Evolutionary conservation across 2,329 filamentous ascomycete genomes (phyloP).

Genomic region (Curvularia lunata): DNA sequence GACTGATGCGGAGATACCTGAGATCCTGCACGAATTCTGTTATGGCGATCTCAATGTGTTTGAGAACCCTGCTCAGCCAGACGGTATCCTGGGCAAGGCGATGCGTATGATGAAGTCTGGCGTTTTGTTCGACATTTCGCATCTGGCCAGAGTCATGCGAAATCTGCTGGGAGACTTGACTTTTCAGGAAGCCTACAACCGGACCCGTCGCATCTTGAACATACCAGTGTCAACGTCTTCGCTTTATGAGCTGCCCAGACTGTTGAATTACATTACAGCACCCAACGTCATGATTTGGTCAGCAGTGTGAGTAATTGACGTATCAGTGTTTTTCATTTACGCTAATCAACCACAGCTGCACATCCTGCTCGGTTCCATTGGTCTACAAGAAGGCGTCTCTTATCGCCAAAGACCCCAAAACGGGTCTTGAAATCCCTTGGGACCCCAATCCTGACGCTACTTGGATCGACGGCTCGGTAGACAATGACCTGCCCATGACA

Average conservation of each 20-base stretch:
- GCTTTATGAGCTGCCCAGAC: slow-evolving; percentile 81
- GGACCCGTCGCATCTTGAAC: slow-evolving; percentile 89
- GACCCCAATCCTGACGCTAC: slow-evolving; percentile 77
- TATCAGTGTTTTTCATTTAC: neutral
- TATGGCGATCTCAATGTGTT: slow-evolving; percentile 84
- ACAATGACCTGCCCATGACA: slow-evolving; percentile 92
- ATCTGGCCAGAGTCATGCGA: slow-evolving; percentile 82
- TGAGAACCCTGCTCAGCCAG: slow-evolving; percentile 64
- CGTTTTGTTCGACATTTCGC: slow-evolving; percentile 81
- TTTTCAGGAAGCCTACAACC: slow-evolving; percentile 94
- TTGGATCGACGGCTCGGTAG: slow-evolving; percentile 94
- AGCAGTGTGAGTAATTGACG: slow-evolving; percentile 66
- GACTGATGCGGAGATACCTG: slow-evolving; percentile 78
- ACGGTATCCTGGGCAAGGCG: slow-evolving; percentile 71
- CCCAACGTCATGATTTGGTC: slow-evolving; percentile 97
- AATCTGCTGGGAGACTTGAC: slow-evolving; percentile 84
- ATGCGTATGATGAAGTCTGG: slow-evolving; percentile 80
- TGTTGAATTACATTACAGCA: slow-evolving; percentile 91
- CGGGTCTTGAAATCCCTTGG: slow-evolving; percentile 80
- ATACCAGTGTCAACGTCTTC: slow-evolving; percentile 91
- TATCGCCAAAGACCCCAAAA: slow-evolving; percentile 82
- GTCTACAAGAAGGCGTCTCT: slow-evolving; percentile 81
- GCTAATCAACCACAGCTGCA: slow-evolving; percentile 60
- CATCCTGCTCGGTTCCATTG: slow-evolving; percentile 89
- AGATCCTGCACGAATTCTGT: slow-evolving; percentile 72